Base-by-base conservation (phyloP, 768 basidiomycete genomes). In the Suillus hirtellus region DNA sequence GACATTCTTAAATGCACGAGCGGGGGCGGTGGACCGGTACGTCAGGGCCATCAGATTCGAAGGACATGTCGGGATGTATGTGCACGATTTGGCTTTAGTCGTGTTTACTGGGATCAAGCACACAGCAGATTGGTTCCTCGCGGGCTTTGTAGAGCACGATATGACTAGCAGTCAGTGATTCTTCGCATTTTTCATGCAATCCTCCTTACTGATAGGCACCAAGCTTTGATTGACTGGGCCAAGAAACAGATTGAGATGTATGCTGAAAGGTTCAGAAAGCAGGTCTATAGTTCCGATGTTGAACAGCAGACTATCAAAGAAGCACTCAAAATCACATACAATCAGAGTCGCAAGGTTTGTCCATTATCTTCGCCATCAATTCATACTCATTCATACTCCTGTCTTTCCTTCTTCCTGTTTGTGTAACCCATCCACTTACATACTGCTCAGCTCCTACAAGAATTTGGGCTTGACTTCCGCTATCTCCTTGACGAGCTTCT, bases 81-180 rank as follows among this genome's bases (percentile, higher is more conserved):
- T 99, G 55, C 89, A 87, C 40, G 93, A 98, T 70, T 80, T 99
- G 40, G 87, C 94, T 2, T 82, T 95, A 47, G 92, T 99, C 0
- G 86, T 89, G 63, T 99, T 99, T 70, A 97, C 95, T 0, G 89
- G 93, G 1, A 91, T 99, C 73, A 96, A 97, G 73, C 94, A 99
- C 71, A 97, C 96, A 1, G 93, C 93, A 15, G 96, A 99, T 76
- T 99, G 97, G 97, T 99, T 93, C 75, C 80, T 98, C 68, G 89
- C 90, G 1, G 95, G 94, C 62, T 99, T 97, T 77, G 92, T 90
- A 75, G 97, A 98, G 75, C 95, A 97, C 72, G 89, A 95, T 67
- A 92, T 93, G 65, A 90, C 96, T 0, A 96, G 94, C 63, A 85
- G 96, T 96, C 69, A 66, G 93, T 81, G 0, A 19, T 11, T 21